Evolutionary conservation across 1,284 basidiomycete species (phyloP).

Genomic region (Ceratobasidium sp.): DNA sequence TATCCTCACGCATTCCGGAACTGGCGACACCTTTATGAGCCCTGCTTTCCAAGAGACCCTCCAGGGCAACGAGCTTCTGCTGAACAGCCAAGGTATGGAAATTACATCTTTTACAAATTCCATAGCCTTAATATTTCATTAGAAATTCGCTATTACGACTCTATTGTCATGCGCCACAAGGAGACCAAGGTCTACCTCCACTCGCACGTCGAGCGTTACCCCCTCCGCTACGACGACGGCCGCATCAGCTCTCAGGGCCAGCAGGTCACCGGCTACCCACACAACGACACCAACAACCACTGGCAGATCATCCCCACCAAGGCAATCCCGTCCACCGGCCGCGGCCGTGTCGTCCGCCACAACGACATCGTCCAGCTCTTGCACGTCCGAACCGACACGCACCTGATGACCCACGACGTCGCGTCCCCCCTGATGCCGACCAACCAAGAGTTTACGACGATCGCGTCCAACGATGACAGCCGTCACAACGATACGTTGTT

Average conservation of each 20-base stretch:
- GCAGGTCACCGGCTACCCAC: slow-evolving; percentile 97
- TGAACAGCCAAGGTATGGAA: slow-evolving; percentile 90
- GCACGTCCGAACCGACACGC: slow-evolving; percentile 86
- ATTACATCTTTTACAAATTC: no score
- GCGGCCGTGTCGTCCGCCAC: slow-evolving; percentile 89
- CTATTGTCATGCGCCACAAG: slow-evolving; percentile 89
- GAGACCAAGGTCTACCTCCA: slow-evolving; percentile 94
- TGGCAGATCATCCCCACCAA: slow-evolving; percentile 97
- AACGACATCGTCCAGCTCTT: slow-evolving; percentile 90
- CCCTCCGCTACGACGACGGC: slow-evolving; percentile 95
- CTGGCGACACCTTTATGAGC: slow-evolving; percentile 98
- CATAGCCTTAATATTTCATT: no score
- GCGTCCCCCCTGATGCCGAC: slow-evolving; percentile 97
- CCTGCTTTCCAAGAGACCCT: slow-evolving; percentile 98
- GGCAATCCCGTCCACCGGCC: slow-evolving; percentile 88
- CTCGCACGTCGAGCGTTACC: slow-evolving; percentile 91
- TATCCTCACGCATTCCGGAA: slow-evolving; percentile 89
- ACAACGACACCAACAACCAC: slow-evolving; percentile 93
- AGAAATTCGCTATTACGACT: slow-evolving; percentile 96
- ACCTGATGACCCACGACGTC: slow-evolving; percentile 95
- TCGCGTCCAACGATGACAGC: slow-evolving; percentile 76
- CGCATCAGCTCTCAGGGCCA: slow-evolving; percentile 97
- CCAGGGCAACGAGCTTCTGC: slow-evolving; percentile 88
- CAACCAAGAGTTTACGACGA: slow-evolving; percentile 98
- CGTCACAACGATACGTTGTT: slow-evolving; percentile 91